Evolutionary conservation across 2,329 filamentous ascomycete genomes (phyloP).

Genomic region (Phoma herbarum): DNA sequence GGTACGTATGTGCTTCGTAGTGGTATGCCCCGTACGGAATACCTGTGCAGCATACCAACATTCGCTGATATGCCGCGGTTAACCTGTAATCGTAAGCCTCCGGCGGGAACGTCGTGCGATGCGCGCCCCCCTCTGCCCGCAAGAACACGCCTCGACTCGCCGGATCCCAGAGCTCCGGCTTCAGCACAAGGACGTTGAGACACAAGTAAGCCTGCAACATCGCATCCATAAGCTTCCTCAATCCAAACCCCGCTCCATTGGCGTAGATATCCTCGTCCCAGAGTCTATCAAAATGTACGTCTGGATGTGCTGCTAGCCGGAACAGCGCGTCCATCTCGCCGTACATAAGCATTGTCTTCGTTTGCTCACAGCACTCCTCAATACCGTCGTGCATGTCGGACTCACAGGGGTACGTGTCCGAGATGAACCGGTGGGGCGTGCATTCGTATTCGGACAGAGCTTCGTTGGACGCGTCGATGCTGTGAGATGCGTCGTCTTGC

Average conservation of each 20-base stretch:
- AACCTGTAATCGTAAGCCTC: background rate
- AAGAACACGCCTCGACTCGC: background rate
- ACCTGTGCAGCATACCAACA: conserved; percentile 2
- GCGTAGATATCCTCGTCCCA: background rate
- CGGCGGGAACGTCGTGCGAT: background rate
- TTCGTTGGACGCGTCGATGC: no score
- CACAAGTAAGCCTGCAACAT: conserved; percentile 4
- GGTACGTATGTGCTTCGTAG: conserved; percentile 4
- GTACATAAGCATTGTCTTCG: conserved; percentile 1
- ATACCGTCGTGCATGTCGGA: background rate
- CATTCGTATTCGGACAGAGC: background rate
- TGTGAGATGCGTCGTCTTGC: no score
- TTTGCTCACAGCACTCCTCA: background rate
- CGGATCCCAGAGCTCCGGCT: conserved; percentile 1
- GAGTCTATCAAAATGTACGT: background rate
- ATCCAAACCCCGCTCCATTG: background rate
- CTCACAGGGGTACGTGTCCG: background rate
- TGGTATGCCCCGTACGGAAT: background rate
- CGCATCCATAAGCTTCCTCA: background rate
- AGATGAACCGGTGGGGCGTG: background rate
- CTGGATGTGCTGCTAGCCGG: background rate
- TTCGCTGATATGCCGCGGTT: conserved; percentile 4
- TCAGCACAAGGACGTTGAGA: background rate
- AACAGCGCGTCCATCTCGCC: conserved; percentile 1
- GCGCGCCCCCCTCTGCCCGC: background rate